Evolutionary conservation across 768 basidiomycete species (phyloP), one percentile per base, ranked within the genome.

Genomic region (Cyclocybe aegerita): DNA sequence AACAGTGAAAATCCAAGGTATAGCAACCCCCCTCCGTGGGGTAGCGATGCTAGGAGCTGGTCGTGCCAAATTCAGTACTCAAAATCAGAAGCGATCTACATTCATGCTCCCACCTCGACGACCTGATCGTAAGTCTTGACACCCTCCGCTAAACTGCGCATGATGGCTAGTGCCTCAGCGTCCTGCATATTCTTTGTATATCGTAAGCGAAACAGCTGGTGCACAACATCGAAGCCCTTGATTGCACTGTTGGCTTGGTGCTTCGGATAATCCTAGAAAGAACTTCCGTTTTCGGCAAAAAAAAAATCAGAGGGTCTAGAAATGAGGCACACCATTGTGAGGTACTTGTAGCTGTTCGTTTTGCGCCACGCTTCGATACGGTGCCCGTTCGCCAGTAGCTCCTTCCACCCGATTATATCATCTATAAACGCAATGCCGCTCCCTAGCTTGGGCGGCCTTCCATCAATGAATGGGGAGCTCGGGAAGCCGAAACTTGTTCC

Each of bases 321-420:
- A 40, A 14, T 31, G 33, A 17, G 42, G 63, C 48, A 30, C 56
- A 95, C 95, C 67, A 72, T 69, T 48, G 83, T 77, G 59, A 75
- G 88, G 53, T 89, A 80, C 48, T 81, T 77, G 66, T 98, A 97
- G 47, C 81, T 85, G 55, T 81, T 83, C 4, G 91, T 96, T 62
- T 80, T 80, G 54, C 90, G 75, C 96, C 96, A 99, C 7, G 88
- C 95, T 62, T 98, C 97, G 35, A 98, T 93, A 33, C 96, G 81
- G 59, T 84, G 82, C 1, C 86, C 83, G 57, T 94, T 93, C 31
- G 77, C 74, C 37, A 77, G 74, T 47, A 97, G 73, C 64, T 99
- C 96, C 55, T 79, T 81, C 52, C 75, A 60, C 39, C 82, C 82
- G 9, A 75, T 67, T 0, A 65, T 64, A 15, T 96, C 93, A 49